Conservation (phyloP, 768 basidiomycete genomes). For the Termitomyces sp. region DNA sequence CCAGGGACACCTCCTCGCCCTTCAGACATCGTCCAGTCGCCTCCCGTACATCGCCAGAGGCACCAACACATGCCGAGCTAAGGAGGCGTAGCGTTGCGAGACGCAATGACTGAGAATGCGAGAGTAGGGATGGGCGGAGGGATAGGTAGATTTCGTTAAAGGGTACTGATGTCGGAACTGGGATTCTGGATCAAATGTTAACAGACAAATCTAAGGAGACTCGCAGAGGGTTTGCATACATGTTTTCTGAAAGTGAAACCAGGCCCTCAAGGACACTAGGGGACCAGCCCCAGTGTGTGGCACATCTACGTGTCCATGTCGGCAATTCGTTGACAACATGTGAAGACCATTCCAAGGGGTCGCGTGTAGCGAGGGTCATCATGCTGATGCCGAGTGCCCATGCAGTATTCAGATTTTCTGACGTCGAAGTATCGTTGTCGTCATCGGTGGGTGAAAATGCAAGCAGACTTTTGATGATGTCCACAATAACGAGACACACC, state of each 20-base stretch:
- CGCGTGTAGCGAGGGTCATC: conserved; percentile 42
- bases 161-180: conserved; percentile 28
- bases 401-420: conserved; percentile 20
- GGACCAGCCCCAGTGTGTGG: conserved; percentile 57
- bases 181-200: conserved; percentile 16
- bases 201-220: neutral
- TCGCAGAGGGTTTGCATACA: conserved; percentile 29
- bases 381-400: conserved; percentile 65
- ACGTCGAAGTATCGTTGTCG: conserved; percentile 28
- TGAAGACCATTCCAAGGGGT: conserved; percentile 41
- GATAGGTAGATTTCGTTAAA: conserved; percentile 49
- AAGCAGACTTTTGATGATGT: conserved; percentile 42
- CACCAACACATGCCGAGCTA: conserved; percentile 44
- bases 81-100: conserved; percentile 63
- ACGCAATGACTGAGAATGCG: conserved; percentile 68
- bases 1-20: conserved; percentile 78
- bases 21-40: conserved; percentile 66
- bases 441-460: neutral
- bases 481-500: conserved; percentile 37
- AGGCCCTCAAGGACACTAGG: conserved; percentile 53
- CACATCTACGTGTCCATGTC: conserved; percentile 43
- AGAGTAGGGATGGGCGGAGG: conserved; percentile 57
- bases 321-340: conserved; percentile 36
- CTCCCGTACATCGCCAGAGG: conserved; percentile 41
- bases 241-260: conserved; percentile 40